These are phyloP conservation scores for Nothophytophthora sp. DNA, from an alignment of 352 stramenopile species.

Conservation along the genomic window DNA sequence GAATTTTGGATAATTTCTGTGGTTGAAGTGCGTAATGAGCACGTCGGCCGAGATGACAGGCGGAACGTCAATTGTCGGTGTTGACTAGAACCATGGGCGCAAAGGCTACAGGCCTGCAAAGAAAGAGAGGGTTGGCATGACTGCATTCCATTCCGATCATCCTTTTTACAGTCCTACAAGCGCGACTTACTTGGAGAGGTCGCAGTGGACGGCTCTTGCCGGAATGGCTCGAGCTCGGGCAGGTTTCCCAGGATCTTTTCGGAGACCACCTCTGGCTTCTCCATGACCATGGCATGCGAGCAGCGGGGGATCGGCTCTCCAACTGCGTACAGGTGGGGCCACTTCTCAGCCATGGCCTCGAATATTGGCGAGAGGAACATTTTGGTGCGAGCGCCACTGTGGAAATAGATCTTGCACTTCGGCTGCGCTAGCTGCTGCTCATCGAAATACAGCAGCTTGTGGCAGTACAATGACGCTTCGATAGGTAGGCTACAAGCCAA, in stretches of 20 bases:
- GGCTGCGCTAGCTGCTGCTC: conserved; percentile 19
- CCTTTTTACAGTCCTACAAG: conserved; percentile 6
- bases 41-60: too few relatives aligned
- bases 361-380: conserved; percentile 22
- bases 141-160: too few relatives aligned
- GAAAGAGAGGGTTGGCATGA: too few relatives aligned
- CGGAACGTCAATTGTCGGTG: too few relatives aligned
- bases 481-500: conserved; percentile 35
- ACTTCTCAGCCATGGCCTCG: conserved; percentile 12
- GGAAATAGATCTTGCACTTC: conserved; percentile 15
- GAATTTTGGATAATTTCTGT: too few relatives aligned
- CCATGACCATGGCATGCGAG: conserved; percentile 40
- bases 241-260: conserved; percentile 31
- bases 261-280: conserved; percentile 29
- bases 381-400: conserved; percentile 16
- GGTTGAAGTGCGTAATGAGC: too few relatives aligned
- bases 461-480: conserved; percentile 30
- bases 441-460: conserved; percentile 20
- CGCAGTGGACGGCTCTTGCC: background rate
- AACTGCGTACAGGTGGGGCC: conserved; percentile 33
- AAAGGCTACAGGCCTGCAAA: too few relatives aligned
- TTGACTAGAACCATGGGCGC: too few relatives aligned
- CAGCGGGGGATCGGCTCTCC: conserved; percentile 19
- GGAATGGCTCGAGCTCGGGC: conserved; percentile 17
- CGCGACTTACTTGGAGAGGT: background rate